phyloP scores from a whole-genome alignment of 2,329 filamentous ascomycete genomes.

The Penicillium hordei region DNA sequence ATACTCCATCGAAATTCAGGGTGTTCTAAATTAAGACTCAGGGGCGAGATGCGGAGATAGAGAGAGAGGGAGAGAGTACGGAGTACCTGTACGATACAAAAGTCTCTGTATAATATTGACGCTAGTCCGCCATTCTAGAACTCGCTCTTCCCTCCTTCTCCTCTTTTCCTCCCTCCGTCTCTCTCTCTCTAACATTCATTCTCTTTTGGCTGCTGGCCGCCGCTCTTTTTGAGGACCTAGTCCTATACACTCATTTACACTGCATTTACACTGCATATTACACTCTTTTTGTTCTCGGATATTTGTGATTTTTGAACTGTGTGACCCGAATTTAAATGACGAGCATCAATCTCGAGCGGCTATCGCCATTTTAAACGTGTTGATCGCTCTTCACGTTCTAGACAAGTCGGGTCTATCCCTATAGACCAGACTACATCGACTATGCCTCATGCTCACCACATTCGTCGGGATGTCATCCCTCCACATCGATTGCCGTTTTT shows the following conservation, averaged over 20 bases:
- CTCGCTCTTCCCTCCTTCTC: constrained; percentile 21
- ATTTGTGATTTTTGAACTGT: neutral
- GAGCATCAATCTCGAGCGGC: constrained; percentile 6
- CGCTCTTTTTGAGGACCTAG: constrained; percentile 27
- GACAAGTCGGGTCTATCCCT: neutral
- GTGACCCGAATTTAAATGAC: constrained; percentile 9
- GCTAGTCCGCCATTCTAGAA: constrained; percentile 21
- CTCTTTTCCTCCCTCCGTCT: constrained; percentile 21
- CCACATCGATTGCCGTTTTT: constrained; percentile 26
- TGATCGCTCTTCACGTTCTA: constrained; percentile 10
- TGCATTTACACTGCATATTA: neutral
- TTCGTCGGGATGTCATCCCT: constrained; percentile 30
- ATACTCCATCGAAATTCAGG: neutral
- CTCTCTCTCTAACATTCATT: constrained; percentile 19
- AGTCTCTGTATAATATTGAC: constrained; percentile 10
- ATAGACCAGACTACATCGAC: constrained; percentile 5
- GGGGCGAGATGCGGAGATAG: constrained; percentile 14
- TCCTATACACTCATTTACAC: constrained; percentile 11
- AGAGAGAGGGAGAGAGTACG: too few species aligned
- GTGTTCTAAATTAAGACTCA: constrained; percentile 15
- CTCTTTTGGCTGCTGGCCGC: constrained; percentile 27
- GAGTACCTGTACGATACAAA: neutral
- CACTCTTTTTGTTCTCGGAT: neutral
- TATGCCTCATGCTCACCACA: constrained; percentile 26
- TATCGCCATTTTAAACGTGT: constrained; percentile 5